A percentile compares a stretch with the other conserved stretches of the same genome.
Evolutionary conservation across 164 flowering plant species (phyloP).

Genomic region (Stephania japonica): DNA sequence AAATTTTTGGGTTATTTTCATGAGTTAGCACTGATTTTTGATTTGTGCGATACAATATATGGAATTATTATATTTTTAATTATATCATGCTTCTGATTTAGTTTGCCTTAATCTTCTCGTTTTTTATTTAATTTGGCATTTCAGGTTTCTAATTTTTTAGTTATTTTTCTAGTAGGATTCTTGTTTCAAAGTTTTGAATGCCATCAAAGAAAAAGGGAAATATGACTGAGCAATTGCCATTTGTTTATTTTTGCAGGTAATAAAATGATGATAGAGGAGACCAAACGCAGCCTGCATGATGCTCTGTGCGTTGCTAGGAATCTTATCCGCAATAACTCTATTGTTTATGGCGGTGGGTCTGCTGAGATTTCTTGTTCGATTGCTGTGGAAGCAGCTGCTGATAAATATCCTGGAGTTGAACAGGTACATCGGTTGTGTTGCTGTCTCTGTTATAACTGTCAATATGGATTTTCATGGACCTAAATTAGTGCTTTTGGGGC

Average conservation of each 20-base stretch:
- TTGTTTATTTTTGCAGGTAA: constrained; percentile 52
- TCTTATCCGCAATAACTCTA: constrained; percentile 84
- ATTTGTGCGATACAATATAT: too few species aligned
- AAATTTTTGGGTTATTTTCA: too few species aligned
- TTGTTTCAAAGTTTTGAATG: too few species aligned
- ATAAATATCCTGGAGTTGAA: constrained; percentile 90
- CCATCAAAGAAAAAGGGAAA: background rate
- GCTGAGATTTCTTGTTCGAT: constrained; percentile 95
- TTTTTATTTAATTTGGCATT: too few species aligned
- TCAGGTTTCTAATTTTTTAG: too few species aligned
- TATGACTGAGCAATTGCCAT: constrained; percentile 2
- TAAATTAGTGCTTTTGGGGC: constrained; percentile 2
- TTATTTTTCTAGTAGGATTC: too few species aligned
- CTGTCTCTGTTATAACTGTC: background rate
- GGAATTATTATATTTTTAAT: too few species aligned
- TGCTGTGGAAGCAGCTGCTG: constrained; percentile 97
- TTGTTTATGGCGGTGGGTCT: constrained; percentile 98
- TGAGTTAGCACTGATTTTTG: too few species aligned
- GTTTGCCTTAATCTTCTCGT: too few species aligned
- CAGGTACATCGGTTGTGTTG: constrained; percentile 46
- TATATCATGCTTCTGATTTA: too few species aligned
- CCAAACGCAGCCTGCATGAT: constrained; percentile 96
- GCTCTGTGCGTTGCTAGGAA: constrained; percentile 95
- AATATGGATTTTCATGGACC: background rate
- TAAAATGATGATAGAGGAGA: constrained; percentile 99